Base-by-base conservation (phyloP, 257 asterid species). In the Henckelia pumila region DNA sequence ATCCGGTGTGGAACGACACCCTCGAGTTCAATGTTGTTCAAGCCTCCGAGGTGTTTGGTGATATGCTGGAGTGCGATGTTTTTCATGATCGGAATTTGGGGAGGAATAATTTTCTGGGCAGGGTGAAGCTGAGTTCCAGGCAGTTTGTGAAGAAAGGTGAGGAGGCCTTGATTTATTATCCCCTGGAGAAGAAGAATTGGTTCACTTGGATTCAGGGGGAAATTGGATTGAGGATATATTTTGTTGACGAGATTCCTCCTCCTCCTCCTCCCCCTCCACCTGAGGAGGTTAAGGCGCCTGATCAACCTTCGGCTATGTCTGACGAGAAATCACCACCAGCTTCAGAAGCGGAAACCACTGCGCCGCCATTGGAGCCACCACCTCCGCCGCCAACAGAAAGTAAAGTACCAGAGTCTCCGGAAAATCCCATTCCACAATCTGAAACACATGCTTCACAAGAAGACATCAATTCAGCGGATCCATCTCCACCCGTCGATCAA, bases 111-210 rank as follows among this genome's bases (percentile, higher is more conserved):
- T 89, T 87, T 50, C 86, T 91, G 0, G 96, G 98, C 30, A 67
- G 94, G 35, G 76, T 89, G 30, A 74, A 78, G 77, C 78, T 91
- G 74, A 79, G 71, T 29, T 80, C 98, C 13, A 5, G 63, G 2
- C 98, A 91, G 81, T 89, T 91, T 29, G 98, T 89, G 52, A 89
- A 80, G 85, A 87, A 80, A 79, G 98, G 98, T 2, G 96, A 91
- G 68, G 98, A 91, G 75, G 98, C 96, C 0, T 63, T 91, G 80
- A 91, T 91, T 13, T 87, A 84, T 26, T 89, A 91, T 26, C 88
- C 94, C 11, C 75, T 91, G 71, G 94, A 87, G 79, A 91, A 84
- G 80, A 91, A 85, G 83, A 25, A 71, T 53, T 60, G 81, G 47
- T 21, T 89, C 14, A 84, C 83, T 60, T 91, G 92, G 96, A 82